Conservation (phyloP, 176 grass and related monocot genomes). For the Phragmites australis region DNA sequence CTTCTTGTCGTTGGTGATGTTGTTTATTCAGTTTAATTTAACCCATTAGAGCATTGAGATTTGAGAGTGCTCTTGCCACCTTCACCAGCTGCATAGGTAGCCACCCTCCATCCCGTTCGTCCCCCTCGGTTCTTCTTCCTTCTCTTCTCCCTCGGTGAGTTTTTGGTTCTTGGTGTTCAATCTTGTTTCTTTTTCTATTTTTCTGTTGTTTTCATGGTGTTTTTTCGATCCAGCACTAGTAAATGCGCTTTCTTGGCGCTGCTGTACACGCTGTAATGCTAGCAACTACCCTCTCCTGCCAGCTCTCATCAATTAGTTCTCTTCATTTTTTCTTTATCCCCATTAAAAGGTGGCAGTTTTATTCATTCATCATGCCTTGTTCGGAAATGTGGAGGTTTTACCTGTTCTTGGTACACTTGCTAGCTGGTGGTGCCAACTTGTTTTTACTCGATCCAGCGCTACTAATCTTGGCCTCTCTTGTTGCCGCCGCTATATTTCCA, state of each 20-base stretch:
- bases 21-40: slow-evolving; percentile 8
- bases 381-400: slow-evolving; percentile 36
- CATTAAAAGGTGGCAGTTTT: slow-evolving; percentile 18
- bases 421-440: neutral
- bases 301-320: slow-evolving; percentile 7
- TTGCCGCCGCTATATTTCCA: neutral
- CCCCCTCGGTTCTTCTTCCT: neutral
- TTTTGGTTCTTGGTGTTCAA: neutral
- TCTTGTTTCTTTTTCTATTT: neutral
- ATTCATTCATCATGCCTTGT: slow-evolving; percentile 2
- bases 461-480: neutral
- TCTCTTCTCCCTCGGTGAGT: slow-evolving; percentile 31
- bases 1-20: neutral
- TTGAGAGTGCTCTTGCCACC: neutral
- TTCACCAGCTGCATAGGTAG: neutral
- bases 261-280: slow-evolving; percentile 6
- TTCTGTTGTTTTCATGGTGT: neutral
- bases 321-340: neutral
- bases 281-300: slow-evolving; percentile 26
- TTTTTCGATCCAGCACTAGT: slow-evolving; percentile 10
- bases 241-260: slow-evolving; percentile 2
- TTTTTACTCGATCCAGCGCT: neutral
- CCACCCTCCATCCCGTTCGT: neutral
- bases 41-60: neutral
- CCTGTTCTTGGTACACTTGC: slow-evolving; percentile 28